Conservation (phyloP, 2,329 filamentous ascomycete species). For the Drechslerella stenobrocha region DNA sequence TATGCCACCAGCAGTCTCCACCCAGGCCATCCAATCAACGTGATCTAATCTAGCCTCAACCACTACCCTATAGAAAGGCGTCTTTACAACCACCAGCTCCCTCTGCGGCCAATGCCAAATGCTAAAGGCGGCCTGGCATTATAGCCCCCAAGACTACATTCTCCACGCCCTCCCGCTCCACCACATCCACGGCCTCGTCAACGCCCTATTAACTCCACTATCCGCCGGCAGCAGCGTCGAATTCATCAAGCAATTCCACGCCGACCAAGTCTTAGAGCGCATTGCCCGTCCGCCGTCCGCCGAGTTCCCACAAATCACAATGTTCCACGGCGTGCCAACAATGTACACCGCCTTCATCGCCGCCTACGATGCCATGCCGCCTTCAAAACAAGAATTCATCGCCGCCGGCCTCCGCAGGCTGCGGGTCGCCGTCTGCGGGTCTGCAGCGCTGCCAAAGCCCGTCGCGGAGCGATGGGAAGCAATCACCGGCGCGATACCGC, state of each 20-base stretch:
- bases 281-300: slow-evolving; percentile 12
- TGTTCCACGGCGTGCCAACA: slow-evolving; percentile 94
- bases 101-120: slow-evolving; percentile 17
- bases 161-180: slow-evolving; percentile 91
- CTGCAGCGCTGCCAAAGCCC: slow-evolving; percentile 86
- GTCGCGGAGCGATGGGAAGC: slow-evolving; percentile 64
- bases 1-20: slow-evolving; percentile 3
- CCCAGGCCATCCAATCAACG: background rate
- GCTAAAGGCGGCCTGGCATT: slow-evolving; percentile 72
- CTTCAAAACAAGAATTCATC: slow-evolving; percentile 50
- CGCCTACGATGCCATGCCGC: slow-evolving; percentile 64
- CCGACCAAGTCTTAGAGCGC: slow-evolving; percentile 79
- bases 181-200: slow-evolving; percentile 95
- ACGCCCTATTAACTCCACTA: slow-evolving; percentile 84
- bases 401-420: slow-evolving; percentile 56
- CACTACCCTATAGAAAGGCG: slow-evolving; percentile 27
- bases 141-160: slow-evolving; percentile 74
- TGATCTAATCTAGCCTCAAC: background rate
- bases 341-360: slow-evolving; percentile 86
- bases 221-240: slow-evolving; percentile 83
- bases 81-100: slow-evolving; percentile 20
- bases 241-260: slow-evolving; percentile 87
- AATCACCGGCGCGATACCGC: slow-evolving; percentile 78
- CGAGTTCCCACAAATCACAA: slow-evolving; percentile 63
- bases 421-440: slow-evolving; percentile 92